phyloP scores from a whole-genome alignment of 2,329 filamentous ascomycete species.

The Calonectria hawksworthii region DNA sequence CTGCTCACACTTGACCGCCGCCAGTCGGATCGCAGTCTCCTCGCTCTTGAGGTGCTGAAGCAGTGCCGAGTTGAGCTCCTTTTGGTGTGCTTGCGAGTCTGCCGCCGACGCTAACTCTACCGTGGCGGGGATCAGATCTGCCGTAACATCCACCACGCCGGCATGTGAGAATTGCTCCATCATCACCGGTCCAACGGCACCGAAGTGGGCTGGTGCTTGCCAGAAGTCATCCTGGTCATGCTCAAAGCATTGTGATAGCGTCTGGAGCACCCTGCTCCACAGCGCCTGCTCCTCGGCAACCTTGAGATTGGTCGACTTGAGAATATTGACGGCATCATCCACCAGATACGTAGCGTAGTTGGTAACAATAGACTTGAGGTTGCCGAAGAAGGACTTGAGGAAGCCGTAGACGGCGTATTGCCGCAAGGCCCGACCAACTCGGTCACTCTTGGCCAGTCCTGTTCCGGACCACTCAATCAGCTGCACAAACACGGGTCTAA shows the following conservation, averaged over 20 bases:
- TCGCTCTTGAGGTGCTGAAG: constrained; percentile 84
- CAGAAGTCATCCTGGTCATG: constrained; percentile 97
- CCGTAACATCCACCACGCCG: constrained; percentile 56
- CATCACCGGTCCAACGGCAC: constrained; percentile 77
- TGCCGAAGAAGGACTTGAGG: constrained; percentile 83
- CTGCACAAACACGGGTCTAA: constrained; percentile 90
- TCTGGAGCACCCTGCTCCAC: constrained; percentile 78
- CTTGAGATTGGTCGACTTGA: constrained; percentile 66
- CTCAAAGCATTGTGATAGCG: constrained; percentile 82
- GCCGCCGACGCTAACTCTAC: constrained; percentile 85
- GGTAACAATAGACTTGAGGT: constrained; percentile 93
- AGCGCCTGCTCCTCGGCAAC: constrained; percentile 67
- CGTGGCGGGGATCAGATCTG: constrained; percentile 79
- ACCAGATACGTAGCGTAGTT: constrained; percentile 89
- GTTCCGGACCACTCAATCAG: constrained; percentile 85
- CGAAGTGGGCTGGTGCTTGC: constrained; percentile 92
- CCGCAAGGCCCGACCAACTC: constrained; percentile 69
- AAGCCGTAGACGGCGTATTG: constrained; percentile 87
- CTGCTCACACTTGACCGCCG: constrained; percentile 86
- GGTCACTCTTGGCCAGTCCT: constrained; percentile 73
- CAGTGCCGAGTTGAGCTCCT: constrained; percentile 84
- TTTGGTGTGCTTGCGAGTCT: constrained; percentile 90
- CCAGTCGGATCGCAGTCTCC: constrained; percentile 79
- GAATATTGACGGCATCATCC: constrained; percentile 78
- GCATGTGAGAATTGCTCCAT: constrained; percentile 74